Percentiles rank a stretch among this genome's conserved stretches.
phyloP scores from a whole-genome alignment of 2,329 filamentous ascomycete genomes.

The Paecilomyces niveus region DNA sequence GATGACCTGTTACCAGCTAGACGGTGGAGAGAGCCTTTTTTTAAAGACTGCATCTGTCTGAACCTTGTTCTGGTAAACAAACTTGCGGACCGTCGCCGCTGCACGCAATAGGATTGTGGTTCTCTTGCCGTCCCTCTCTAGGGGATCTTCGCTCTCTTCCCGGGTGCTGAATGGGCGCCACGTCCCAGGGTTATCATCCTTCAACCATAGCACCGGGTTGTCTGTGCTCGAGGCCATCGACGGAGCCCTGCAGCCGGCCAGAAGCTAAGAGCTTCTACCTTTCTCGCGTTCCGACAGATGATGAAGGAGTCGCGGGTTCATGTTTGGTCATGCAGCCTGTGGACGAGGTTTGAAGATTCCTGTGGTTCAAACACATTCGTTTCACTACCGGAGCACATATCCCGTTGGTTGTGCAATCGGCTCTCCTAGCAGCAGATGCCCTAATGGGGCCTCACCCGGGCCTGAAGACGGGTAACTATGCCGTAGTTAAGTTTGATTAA shows the following conservation, averaged over 20 bases:
- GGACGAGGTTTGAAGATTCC: too few species aligned
- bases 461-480: not conserved
- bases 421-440: not conserved
- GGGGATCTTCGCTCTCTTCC: not conserved
- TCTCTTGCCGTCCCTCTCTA: not conserved
- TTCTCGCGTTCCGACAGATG: not conserved
- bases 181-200: not conserved
- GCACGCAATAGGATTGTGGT: slow-evolving; percentile 10
- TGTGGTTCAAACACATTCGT: too few species aligned
- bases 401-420: not conserved
- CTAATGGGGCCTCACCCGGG: not conserved
- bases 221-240: not conserved
- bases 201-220: slow-evolving; percentile 1
- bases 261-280: not conserved
- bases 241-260: not conserved
- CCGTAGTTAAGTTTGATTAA: not conserved
- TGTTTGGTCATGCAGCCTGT: too few species aligned
- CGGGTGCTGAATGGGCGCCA: slow-evolving; percentile 1
- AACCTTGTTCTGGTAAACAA: not conserved
- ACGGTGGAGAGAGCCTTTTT: not conserved
- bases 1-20: not conserved
- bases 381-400: not conserved
- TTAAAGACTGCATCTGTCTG: not conserved
- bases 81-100: slow-evolving; percentile 10
- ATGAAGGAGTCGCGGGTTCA: too few species aligned